phyloP scores from a whole-genome alignment of 2,329 filamentous ascomycete genomes.

The Trichoderma asperellum region DNA sequence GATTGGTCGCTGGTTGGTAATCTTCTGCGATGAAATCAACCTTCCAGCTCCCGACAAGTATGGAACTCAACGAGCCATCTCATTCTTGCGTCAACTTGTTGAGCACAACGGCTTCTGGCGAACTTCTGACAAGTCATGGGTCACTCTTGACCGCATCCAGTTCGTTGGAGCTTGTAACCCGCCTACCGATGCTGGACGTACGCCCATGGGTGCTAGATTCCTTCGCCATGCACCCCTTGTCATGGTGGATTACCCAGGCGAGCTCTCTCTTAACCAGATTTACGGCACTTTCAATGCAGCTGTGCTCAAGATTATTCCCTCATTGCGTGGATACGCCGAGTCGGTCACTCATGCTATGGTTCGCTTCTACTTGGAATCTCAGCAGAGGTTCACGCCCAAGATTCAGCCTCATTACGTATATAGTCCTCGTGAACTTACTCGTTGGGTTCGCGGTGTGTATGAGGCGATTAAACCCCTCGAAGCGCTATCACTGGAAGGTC shows the following conservation, averaged over 20 bases:
- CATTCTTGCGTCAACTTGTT: conserved; percentile 94
- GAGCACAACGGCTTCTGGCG: conserved; percentile 99
- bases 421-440: conserved; percentile 95
- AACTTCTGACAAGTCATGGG: conserved; percentile 96
- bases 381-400: conserved; percentile 90
- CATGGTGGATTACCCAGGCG: conserved; percentile 99
- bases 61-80: conserved; percentile 94
- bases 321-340: conserved; percentile 92
- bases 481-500: conserved; percentile 81
- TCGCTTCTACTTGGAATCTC: conserved; percentile 91
- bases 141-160: conserved; percentile 95
- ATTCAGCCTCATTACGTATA: conserved; percentile 99
- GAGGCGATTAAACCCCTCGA: conserved; percentile 95
- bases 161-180: conserved; percentile 99
- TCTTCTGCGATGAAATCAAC: conserved; percentile 99
- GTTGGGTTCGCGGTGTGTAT: conserved; percentile 97
- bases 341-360: conserved; percentile 97
- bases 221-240: conserved; percentile 95
- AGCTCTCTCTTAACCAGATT: conserved; percentile 92
- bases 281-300: conserved; percentile 98
- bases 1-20: conserved; percentile 94
- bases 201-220: conserved; percentile 90
- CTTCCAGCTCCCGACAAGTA: conserved; percentile 97
- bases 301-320: conserved; percentile 93
- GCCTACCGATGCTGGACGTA: conserved; percentile 94